Base-by-base conservation (phyloP, 306 rosid genomes). In the Cyclanthera cordifolia region DNA sequence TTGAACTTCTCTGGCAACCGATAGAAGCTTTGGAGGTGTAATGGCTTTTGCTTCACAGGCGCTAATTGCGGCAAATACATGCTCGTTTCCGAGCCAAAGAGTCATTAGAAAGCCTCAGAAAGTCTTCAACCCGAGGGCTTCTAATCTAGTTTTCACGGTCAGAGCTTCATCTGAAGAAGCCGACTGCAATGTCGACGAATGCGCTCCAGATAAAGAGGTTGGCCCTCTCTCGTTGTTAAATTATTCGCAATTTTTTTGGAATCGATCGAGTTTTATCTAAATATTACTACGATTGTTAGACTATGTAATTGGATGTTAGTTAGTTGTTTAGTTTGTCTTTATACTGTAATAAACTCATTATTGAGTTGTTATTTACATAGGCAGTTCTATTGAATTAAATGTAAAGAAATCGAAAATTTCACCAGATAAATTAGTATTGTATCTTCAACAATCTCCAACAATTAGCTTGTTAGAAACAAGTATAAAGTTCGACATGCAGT, bases 161-260 rank as follows among this genome's bases (percentile, higher is more conserved):
- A 81, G 90, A 82, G 95, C 96, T 78, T 75, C 87, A 25, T 2
- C 89, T 53, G 95, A 87, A 34, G 96, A 92, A 1, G 0, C 85
- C 39, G 97, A 92, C 20, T 92, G 97, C 75, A 92, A 92, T 73
- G 93, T 77, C 0, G 96, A 92, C 64, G 96, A 87, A 41, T 87
- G 97, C 74, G 96, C 96, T 57, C 97, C 97, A 2, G 96, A 87
- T n/a, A 92, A 87, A 72, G 97, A 92, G 88, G 97, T 89, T 28
- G 61, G 79, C 75, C 60, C 34, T 54, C 48, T 51, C 21, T 41
- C 47, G 24, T 63, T 23, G 46, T 61, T 61, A 8, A 21, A 28
- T 19, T 10, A 39, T 72, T 56, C 51, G 52, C 19, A 64, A 39
- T 21, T 10, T 21, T 53, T 43, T 43, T 23, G 0, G 32, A 0